Evolutionary conservation across 2,329 filamentous ascomycete genomes (phyloP).

Genomic region (Metarhizium robertsii): DNA sequence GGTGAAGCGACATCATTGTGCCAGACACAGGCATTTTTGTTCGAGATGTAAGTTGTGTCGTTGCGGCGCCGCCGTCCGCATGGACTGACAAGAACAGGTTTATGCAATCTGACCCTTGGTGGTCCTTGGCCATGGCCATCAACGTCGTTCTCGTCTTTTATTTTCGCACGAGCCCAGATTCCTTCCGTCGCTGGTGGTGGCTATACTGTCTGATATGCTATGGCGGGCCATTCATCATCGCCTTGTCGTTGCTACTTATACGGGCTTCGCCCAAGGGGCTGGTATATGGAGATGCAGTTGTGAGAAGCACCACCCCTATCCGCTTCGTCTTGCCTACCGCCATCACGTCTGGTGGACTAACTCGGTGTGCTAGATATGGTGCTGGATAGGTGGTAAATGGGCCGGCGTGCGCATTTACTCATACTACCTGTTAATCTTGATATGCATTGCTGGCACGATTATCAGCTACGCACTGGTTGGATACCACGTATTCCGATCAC

Average conservation of each 20-base stretch:
- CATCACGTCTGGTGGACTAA: background rate
- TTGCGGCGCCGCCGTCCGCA: background rate
- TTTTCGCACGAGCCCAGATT: constrained; percentile 50
- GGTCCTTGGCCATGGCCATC: constrained; percentile 73
- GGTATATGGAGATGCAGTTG: constrained; percentile 49
- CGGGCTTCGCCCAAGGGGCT: constrained; percentile 24
- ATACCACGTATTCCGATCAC: constrained; percentile 49
- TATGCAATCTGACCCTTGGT: constrained; percentile 67
- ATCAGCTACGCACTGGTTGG: constrained; percentile 48
- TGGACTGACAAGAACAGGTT: constrained; percentile 39
- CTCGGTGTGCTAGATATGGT: constrained; percentile 41
- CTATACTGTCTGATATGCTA: constrained; percentile 64
- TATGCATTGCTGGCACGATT: constrained; percentile 45
- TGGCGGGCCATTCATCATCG: constrained; percentile 59
- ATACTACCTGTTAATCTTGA: constrained; percentile 54
- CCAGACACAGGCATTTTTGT: constrained; percentile 48
- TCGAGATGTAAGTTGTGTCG: constrained; percentile 52
- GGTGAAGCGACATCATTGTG: constrained; percentile 50
- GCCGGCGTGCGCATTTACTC: constrained; percentile 49
- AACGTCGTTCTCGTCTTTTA: constrained; percentile 69
- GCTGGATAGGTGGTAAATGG: constrained; percentile 48
- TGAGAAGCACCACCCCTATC: constrained; percentile 19
- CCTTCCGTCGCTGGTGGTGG: constrained; percentile 64
- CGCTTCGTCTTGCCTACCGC: background rate
- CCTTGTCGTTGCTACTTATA: constrained; percentile 55